Evolutionary conservation across 2,329 filamentous ascomycete genomes (phyloP), one percentile per base, ranked within the genome.

Genomic region (Monosporascus sp.): DNA sequence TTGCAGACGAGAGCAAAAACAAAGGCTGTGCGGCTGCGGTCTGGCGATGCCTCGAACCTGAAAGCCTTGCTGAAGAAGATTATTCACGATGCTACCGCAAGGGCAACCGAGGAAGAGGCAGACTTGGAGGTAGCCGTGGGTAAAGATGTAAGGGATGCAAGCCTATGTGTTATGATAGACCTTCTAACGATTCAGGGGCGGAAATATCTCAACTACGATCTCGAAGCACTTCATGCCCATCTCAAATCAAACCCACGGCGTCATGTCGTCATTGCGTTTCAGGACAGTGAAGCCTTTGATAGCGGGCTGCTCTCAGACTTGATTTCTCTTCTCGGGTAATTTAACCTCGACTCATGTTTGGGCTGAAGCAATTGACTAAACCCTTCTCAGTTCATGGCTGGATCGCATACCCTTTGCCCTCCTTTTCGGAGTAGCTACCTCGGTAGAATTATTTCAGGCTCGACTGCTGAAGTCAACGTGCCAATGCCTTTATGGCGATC

Each of bases 261-360:
- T 41, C 82, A 83, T 59, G 79, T 93, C 9, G 79, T 90, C 49
- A 75, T 95, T 48, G 83, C 87, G 0, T 84, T 94, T 54, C 86
- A 91, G 66, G 89, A 94, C 63, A 90, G 88, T 57, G 90, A 94
- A 69, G 89, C 86, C 0, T 92, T 94, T 64, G 89, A 92, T 60
- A 82, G 82, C 47, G 73, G 74, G 31, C 70, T 94, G n/a, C 72
- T 95, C 14, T 84, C 84, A 1, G 88, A 93, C 53, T 65, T 90
- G 37, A 79, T 93, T 46, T 75, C 78, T 38, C 76, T 92, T 5
- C 78, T 93, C 55, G 80, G 82, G 85, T 88, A 74, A 48, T 78
- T 70, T 22, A 18, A 27, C 1, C n/a, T 24, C n/a, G 31, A 49
- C 73, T 71, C 75, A 4, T n/a, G 15, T 27, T 20, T 14, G 24